phyloP scores from a whole-genome alignment of 2,329 filamentous ascomycete species.

The Lachnellula subtilissima region DNA sequence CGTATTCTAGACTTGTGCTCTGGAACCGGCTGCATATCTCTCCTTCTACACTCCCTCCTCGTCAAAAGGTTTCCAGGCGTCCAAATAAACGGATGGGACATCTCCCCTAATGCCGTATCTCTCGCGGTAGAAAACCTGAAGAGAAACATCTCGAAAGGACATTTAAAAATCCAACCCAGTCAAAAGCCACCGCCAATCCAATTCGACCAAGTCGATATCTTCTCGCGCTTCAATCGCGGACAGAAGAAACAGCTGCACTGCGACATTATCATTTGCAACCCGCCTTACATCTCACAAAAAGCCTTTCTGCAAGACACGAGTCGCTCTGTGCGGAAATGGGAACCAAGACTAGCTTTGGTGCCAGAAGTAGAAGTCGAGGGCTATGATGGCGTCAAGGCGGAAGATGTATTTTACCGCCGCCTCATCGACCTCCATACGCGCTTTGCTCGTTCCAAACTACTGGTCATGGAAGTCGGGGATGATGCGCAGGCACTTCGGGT shows the following conservation, averaged over 20 bases:
- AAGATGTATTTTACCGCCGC: conserved; percentile 61
- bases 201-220: conserved; percentile 37
- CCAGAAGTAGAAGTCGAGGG: conserved; percentile 23
- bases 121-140: conserved; percentile 62
- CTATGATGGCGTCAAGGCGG: not conserved
- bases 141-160: conserved; percentile 40
- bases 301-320: conserved; percentile 60
- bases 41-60: conserved; percentile 66
- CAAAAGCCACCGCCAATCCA: conserved; percentile 17
- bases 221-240: conserved; percentile 33
- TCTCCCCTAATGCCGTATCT: conserved; percentile 59
- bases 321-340: conserved; percentile 73
- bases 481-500: conserved; percentile 63
- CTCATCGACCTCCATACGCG: conserved; percentile 51
- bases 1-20: conserved; percentile 81
- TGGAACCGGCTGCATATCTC: conserved; percentile 83
- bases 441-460: conserved; percentile 45
- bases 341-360: conserved; percentile 77
- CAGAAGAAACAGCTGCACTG: conserved; percentile 1
- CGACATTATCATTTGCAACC: conserved; percentile 73
- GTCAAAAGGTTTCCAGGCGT: conserved; percentile 36
- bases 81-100: conserved; percentile 68
- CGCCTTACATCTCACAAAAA: conserved; percentile 73
- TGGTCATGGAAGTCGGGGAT: conserved; percentile 70
- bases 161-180: conserved; percentile 16